Percentiles rank a stretch among this genome's conserved stretches.
phyloP scores from a whole-genome alignment of 2,329 filamentous ascomycete species.

The Calonectria pseudoreteaudii region DNA sequence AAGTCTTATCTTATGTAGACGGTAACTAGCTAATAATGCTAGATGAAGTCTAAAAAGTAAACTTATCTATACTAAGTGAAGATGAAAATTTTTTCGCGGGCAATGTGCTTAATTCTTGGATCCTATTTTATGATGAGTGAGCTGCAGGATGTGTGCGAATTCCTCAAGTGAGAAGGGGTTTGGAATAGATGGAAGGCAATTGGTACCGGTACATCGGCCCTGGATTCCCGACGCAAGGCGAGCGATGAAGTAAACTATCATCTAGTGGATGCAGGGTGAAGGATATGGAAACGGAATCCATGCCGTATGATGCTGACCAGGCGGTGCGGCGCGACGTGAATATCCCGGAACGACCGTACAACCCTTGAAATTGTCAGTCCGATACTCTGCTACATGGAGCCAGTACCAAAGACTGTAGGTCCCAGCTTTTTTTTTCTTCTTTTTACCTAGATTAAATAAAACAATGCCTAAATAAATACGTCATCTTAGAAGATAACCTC shows the following conservation, averaged over 20 bases:
- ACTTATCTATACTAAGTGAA: background rate
- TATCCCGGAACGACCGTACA: background rate
- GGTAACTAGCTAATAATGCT: constrained; percentile 19
- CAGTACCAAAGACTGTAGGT: no score
- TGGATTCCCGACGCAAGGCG: constrained; percentile 22
- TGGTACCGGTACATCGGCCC: constrained; percentile 30
- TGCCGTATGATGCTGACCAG: background rate
- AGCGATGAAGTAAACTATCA: background rate
- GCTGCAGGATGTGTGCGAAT: background rate
- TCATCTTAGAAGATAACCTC: no score
- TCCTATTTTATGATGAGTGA: background rate
- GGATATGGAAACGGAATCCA: background rate
- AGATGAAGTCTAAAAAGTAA: constrained; percentile 1
- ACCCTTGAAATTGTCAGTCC: no score
- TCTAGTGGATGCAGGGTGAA: background rate
- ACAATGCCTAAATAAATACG: no score
- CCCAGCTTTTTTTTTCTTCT: no score
- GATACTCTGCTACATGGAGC: no score
- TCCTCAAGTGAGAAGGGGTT: background rate
- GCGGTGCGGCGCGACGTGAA: background rate
- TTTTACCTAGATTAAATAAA: no score
- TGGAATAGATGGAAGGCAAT: constrained; percentile 9
- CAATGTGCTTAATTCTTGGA: background rate
- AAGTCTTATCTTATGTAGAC: constrained; percentile 15
- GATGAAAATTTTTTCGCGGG: background rate